Percentiles rank a stretch among this genome's conserved stretches.
Conservation (phyloP, 192 early-diverging fungal genomes). For the Gamsiella multidivaricata region DNA sequence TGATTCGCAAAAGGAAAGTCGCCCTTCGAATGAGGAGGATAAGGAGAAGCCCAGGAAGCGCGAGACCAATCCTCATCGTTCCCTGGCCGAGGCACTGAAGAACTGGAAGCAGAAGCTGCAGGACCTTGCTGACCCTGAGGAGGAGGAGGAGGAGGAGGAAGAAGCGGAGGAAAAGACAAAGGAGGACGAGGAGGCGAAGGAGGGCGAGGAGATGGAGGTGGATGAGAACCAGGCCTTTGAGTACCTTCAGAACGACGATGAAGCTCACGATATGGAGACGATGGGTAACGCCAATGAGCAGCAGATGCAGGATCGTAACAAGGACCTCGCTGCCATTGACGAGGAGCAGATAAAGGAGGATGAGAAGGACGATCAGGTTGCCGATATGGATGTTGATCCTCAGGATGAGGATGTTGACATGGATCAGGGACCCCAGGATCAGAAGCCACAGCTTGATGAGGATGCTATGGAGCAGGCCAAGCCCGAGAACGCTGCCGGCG, state of each 20-base stretch:
- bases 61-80: slow-evolving; percentile 87
- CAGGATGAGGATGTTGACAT: slow-evolving; percentile 63
- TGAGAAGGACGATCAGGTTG: slow-evolving; percentile 58
- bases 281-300: slow-evolving; percentile 77
- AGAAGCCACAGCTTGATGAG: slow-evolving; percentile 45
- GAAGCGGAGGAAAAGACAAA: slow-evolving; percentile 45
- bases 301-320: slow-evolving; percentile 68
- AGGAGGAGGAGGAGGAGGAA: slow-evolving; percentile 55
- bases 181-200: slow-evolving; percentile 59
- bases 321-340: slow-evolving; percentile 71
- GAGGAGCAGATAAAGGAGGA: slow-evolving; percentile 66
- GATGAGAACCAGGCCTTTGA: slow-evolving; percentile 75
- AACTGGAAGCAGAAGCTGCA: slow-evolving; percentile 92
- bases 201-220: slow-evolving; percentile 63
- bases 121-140: slow-evolving; percentile 73
- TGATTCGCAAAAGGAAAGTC: slow-evolving; percentile 51
- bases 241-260: slow-evolving; percentile 82
- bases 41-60: slow-evolving; percentile 56
- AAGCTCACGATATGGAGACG: slow-evolving; percentile 78
- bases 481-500: slow-evolving; percentile 47
- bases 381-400: slow-evolving; percentile 73
- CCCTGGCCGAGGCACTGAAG: slow-evolving; percentile 91
- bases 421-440: slow-evolving; percentile 47
- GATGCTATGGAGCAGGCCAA: slow-evolving; percentile 57
- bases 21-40: slow-evolving; percentile 51